Percentiles rank a stretch among this genome's conserved stretches.
phyloP scores from a whole-genome alignment of 495 filamentous ascomycete species.

The Neurospora sublineolata region DNA sequence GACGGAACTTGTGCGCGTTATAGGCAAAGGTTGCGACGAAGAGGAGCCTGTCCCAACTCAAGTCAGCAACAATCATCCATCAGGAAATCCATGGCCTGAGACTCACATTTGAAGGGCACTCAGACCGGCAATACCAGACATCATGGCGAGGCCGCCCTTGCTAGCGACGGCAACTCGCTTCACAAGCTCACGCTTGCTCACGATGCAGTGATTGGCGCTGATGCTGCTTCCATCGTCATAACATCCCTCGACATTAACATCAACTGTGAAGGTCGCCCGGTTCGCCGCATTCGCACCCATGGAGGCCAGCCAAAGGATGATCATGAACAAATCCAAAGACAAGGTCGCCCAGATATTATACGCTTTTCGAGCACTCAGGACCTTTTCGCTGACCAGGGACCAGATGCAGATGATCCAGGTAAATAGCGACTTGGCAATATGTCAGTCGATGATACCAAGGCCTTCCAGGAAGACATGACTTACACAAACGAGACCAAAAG shows the following conservation, averaged over 20 bases:
- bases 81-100: not conserved
- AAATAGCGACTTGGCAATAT: slow-evolving; percentile 25
- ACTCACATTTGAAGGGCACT: slow-evolving; percentile 29
- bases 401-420: slow-evolving; percentile 34
- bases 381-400: slow-evolving; percentile 29
- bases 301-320: slow-evolving; percentile 37
- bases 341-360: slow-evolving; percentile 40
- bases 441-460: not conserved
- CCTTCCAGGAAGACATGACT: slow-evolving; percentile 4
- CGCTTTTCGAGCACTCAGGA: slow-evolving; percentile 17
- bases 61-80: not conserved
- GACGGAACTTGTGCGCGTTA: slow-evolving; percentile 30
- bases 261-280: slow-evolving; percentile 23
- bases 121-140: slow-evolving; percentile 32
- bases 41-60: slow-evolving; percentile 20
- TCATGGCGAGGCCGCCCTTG: slow-evolving; percentile 15
- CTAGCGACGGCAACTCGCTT: slow-evolving; percentile 21
- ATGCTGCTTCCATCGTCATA: slow-evolving; percentile 27
- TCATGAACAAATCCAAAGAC: slow-evolving; percentile 33
- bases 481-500: slow-evolving; percentile 29
- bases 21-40: slow-evolving; percentile 35
- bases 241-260: slow-evolving; percentile 23
- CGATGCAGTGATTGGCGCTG: slow-evolving; percentile 24
- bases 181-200: slow-evolving; percentile 13
- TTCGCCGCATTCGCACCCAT: slow-evolving; percentile 32